Evolutionary conservation across 805 yeast genomes (phyloP).

Genomic region (Priceomyces castillae): DNA sequence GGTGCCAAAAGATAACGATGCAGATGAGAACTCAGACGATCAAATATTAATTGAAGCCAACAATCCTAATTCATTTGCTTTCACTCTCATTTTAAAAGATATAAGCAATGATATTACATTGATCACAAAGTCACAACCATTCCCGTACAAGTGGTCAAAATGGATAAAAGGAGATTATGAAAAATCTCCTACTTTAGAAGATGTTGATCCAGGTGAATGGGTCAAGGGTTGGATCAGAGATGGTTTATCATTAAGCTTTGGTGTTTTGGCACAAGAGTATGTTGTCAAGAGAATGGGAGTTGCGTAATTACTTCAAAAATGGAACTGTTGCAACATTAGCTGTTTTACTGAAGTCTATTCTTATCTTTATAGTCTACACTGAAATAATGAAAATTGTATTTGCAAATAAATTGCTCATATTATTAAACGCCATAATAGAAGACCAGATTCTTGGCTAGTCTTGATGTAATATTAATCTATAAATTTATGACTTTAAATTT

Average conservation of each 20-base stretch:
- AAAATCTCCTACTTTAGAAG: constrained; percentile 20
- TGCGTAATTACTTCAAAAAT: no score
- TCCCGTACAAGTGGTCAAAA: constrained; percentile 87
- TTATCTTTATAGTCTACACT: not conserved
- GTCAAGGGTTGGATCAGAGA: constrained; percentile 44
- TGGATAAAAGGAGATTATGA: constrained; percentile 67
- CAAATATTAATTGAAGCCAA: constrained; percentile 44
- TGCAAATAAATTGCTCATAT: not conserved
- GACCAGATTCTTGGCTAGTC: not conserved
- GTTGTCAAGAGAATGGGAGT: constrained; percentile 85
- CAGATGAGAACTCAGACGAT: constrained; percentile 17
- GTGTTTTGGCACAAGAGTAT: constrained; percentile 86
- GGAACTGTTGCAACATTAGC: no score
- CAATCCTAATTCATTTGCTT: constrained; percentile 60
- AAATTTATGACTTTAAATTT: not conserved
- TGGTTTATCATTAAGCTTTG: constrained; percentile 76
- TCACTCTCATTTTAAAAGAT: constrained; percentile 75
- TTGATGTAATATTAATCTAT: constrained; percentile 4
- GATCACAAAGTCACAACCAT: constrained; percentile 79
- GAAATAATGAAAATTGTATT: not conserved
- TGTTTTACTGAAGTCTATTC: not conserved
- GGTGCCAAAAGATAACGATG: constrained; percentile 31
- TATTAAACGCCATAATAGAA: not conserved
- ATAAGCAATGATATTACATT: constrained; percentile 72
- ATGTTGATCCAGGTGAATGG: constrained; percentile 44